Conservation (phyloP, 306 rosid genomes). For the Datisca glomerata region DNA sequence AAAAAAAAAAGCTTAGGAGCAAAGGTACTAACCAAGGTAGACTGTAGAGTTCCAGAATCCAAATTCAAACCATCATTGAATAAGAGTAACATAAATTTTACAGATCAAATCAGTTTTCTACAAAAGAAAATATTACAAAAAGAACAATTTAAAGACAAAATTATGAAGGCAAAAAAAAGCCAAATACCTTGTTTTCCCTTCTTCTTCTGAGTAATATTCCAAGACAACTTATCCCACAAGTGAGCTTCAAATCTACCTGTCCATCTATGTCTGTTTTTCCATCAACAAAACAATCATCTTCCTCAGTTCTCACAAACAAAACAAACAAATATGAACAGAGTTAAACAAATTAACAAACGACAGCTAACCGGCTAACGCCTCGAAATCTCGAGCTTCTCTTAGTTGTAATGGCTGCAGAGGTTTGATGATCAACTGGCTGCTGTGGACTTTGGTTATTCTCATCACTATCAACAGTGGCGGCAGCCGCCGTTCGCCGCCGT, state of each 20-base stretch:
- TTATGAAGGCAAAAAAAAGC: not conserved
- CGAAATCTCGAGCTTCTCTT: slow-evolving; percentile 79
- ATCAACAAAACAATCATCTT: not conserved
- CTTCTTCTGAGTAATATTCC: slow-evolving; percentile 88
- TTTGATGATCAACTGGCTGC: slow-evolving; percentile 22
- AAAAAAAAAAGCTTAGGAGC: not conserved
- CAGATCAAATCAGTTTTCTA: not conserved
- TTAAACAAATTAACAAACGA: too few species aligned
- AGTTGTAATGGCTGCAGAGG: slow-evolving; percentile 31
- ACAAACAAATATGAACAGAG: too few species aligned
- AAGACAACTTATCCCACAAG: slow-evolving; percentile 87
- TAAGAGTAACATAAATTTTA: slow-evolving; percentile 4
- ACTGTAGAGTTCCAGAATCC: slow-evolving; percentile 16
- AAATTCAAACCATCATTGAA: not conserved
- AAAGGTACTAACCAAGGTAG: slow-evolving; percentile 34
- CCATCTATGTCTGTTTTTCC: slow-evolving; percentile 67
- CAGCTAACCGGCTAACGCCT: slow-evolving; percentile 66
- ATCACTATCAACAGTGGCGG: slow-evolving; percentile 5
- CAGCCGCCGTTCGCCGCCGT: slow-evolving; percentile 25
- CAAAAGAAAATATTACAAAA: not conserved
- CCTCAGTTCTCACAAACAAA: too few species aligned
- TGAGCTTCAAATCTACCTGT: slow-evolving; percentile 90
- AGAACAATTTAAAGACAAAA: slow-evolving; percentile 7
- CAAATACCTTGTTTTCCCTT: slow-evolving; percentile 79
- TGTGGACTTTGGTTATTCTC: slow-evolving; percentile 15